Evolutionary conservation across 129 eudicot species (phyloP).

Genomic region (Calendula officinalis): DNA sequence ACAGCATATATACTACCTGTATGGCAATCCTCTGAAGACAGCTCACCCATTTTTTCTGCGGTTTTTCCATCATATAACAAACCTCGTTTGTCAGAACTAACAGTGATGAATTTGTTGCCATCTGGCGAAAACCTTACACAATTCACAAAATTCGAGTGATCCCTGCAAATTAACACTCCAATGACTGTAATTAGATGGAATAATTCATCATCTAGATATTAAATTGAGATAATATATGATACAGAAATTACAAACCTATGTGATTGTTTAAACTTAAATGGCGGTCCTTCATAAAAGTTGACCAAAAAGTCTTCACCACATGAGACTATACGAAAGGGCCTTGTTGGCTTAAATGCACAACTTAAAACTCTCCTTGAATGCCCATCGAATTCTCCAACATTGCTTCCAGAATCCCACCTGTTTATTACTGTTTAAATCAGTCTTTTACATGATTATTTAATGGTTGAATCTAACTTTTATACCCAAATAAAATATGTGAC

Average conservation of each 20-base stretch:
- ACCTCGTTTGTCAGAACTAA: conserved; percentile 93
- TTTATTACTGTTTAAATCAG: conserved; percentile 27
- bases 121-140: conserved; percentile 98
- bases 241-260: conserved; percentile 53
- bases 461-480: not conserved
- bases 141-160: conserved; percentile 85
- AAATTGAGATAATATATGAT: not conserved
- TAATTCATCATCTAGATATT: not conserved
- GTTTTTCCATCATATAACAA: conserved; percentile 84
- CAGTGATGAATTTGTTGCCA: conserved; percentile 88
- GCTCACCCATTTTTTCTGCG: conserved; percentile 75
- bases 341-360: conserved; percentile 93
- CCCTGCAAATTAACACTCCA: conserved; percentile 46
- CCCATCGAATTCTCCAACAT: conserved; percentile 95
- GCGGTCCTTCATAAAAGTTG: conserved; percentile 95
- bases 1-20: conserved; percentile 95
- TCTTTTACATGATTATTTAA: not conserved
- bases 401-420: conserved; percentile 99
- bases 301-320: conserved; percentile 95
- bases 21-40: conserved; percentile 79
- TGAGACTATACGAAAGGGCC: conserved; percentile 91
- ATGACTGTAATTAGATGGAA: conserved; percentile 9
- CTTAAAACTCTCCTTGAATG: conserved; percentile 93
- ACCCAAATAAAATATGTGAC: conserved; percentile 6
- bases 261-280: conserved; percentile 88